Evolutionary conservation across 768 basidiomycete genomes (phyloP), one percentile per base, ranked within the genome.

Genomic region (Phylloporus sp.): DNA sequence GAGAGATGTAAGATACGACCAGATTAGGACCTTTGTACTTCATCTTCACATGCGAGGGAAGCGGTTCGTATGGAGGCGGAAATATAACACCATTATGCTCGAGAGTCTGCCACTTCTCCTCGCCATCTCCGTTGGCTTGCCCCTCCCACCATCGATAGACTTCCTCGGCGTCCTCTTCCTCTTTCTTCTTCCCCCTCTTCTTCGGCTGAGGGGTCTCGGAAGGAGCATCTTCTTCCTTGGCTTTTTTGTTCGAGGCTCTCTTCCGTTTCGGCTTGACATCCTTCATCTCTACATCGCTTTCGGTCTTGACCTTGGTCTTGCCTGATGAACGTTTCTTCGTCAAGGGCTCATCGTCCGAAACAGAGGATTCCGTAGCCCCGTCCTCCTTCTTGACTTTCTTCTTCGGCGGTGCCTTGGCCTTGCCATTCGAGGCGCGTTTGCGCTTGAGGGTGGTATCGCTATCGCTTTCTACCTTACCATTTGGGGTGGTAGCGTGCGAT

Each of bases 1-100:
- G 13, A 44, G 45, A 47, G 50, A 35, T 31, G 42, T 43, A 50
- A 53, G 47, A 60, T 40, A 50, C 35, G 32, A 56, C 35, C 36
- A 41, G 29, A 56, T 54, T 69, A 80, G 50, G 66, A 93, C 95
- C 95, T 58, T 95, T 81, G 68, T 99, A 99, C 64, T 85, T 86
- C 92, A 99, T 91, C 77, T 90, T 95, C 67, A 97, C 82, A 63
- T 82, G 62, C 8, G 76, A 70, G 2, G 97, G 93, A 48, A 97
- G 73, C 8, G 88, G 80, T 61, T 91, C 85, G 67, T 99, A 99
- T 3, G 94, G 86, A 44, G 92, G 92, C 55, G 97, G 97, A 72
- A 99, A 99, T 56, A 94, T 79, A 34, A 99, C 94, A 45, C 95
- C 97, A 58, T 80, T 84, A 71, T 99, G 97, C 63, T 92, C 87